These are phyloP conservation scores for Myriosclerotinia duriaeana DNA, from an alignment of 2,329 filamentous ascomycete genomes.

Conservation along the genomic window DNA sequence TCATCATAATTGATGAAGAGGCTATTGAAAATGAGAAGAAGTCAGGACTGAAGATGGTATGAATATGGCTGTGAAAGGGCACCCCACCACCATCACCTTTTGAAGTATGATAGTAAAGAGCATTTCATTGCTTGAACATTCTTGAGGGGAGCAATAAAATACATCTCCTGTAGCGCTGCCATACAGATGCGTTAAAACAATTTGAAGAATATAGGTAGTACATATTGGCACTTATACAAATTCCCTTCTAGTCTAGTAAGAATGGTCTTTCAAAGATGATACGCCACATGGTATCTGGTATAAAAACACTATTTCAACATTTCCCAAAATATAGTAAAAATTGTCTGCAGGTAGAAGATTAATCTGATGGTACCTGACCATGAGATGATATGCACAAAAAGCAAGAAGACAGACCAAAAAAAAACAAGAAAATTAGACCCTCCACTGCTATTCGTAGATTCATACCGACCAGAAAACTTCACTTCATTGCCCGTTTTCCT, in stretches of 20 bases:
- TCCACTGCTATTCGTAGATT: neutral
- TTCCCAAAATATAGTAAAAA: slow-evolving; percentile 11
- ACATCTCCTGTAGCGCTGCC: neutral
- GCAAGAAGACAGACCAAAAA: neutral
- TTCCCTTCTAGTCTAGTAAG: slow-evolving; percentile 11
- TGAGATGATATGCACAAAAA: slow-evolving; percentile 20
- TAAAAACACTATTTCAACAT: slow-evolving; percentile 16
- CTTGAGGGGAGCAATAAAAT: neutral
- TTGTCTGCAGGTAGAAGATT: slow-evolving; percentile 8
- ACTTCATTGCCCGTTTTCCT: slow-evolving; percentile 38
- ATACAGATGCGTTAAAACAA: neutral
- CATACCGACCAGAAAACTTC: slow-evolving; percentile 18
- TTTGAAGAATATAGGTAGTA: slow-evolving; percentile 17
- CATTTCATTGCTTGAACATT: neutral
- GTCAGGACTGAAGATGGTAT: slow-evolving; percentile 31
- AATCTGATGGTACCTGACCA: slow-evolving; percentile 23
- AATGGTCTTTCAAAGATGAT: slow-evolving; percentile 16
- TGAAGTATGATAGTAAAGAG: neutral
- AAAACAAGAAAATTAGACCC: neutral
- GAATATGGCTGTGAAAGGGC: neutral
- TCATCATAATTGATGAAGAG: slow-evolving; percentile 52
- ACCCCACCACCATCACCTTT: neutral
- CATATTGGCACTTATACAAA: slow-evolving; percentile 9
- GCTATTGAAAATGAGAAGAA: slow-evolving; percentile 35
- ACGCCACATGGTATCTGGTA: slow-evolving; percentile 19